Base-by-base conservation (phyloP, 2,329 filamentous ascomycete genomes). In the Neofusicoccum sp. region DNA sequence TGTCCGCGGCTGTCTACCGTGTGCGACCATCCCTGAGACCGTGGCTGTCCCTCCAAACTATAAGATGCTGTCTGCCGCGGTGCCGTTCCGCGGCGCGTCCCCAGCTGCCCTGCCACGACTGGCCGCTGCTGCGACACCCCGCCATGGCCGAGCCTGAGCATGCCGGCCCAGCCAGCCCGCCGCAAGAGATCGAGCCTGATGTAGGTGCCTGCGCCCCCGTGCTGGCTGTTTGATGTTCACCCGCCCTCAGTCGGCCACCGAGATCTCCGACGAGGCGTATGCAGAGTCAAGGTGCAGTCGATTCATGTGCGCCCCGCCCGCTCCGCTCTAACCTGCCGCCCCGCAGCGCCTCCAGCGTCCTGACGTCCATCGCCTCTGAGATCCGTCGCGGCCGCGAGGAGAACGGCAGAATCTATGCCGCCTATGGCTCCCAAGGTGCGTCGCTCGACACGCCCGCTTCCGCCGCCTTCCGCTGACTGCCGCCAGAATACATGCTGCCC, bases 331-430 rank as follows among this genome's bases (percentile, higher is more conserved):
- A n/a, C n/a, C n/a, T n/a, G n/a, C n/a, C n/a, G n/a, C n/a, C n/a
- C n/a, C n/a, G n/a, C 30, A 45, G 58, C 40, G 47, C 58, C 12
- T 60, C 58, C 12, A 60, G 58, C 20, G 31, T 53, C n/a, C 40
- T 60, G 11, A 60, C 47, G 26, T 53, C 47, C 2, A 60, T 60
- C 31, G 47, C 58, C 9, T 53, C 58, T 5, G 58, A 60, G 30
- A 60, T 60, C 31, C 38, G 34, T n/a, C 45, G 30, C 26, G 47
- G 58, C 3, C 47, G 47, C n/a, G 58, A 60, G 48, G 58, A 60
- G 24, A 60, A 60, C 45, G 58, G 58, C 16, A 31, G 58, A 14
- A 60, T 60, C 38, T 60, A 60, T 12, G 34, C 58, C 2, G 58
- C 58, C 9, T 60, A 60, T 14, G 58, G 58, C 16, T 36, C 54